phyloP scores from a whole-genome alignment of 805 yeast genomes.

The Ogataea chonburiensis region DNA sequence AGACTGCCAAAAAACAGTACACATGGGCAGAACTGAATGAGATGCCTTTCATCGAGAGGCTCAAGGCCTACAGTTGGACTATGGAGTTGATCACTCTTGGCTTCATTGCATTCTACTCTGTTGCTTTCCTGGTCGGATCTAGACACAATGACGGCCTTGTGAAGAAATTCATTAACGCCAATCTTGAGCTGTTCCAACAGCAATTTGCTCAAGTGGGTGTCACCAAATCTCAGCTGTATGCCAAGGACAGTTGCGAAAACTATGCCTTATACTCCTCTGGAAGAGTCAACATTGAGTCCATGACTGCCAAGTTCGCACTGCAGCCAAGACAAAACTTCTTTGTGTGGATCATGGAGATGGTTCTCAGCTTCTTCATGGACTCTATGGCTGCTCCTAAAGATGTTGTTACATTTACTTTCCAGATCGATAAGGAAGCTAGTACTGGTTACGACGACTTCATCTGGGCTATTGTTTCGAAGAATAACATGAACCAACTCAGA shows the following conservation, averaged over 20 bases:
- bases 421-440: slow-evolving; percentile 44
- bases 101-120: slow-evolving; percentile 48
- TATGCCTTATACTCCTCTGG: slow-evolving; percentile 83
- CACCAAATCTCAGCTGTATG: slow-evolving; percentile 41
- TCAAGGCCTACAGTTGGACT: slow-evolving; percentile 68
- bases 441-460: slow-evolving; percentile 65
- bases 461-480: slow-evolving; percentile 81
- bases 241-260: slow-evolving; percentile 62
- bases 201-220: slow-evolving; percentile 83
- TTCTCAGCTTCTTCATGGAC: slow-evolving; percentile 57
- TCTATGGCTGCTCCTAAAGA: slow-evolving; percentile 57
- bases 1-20: slow-evolving; percentile 22
- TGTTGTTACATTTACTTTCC: slow-evolving; percentile 59
- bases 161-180: slow-evolving; percentile 44
- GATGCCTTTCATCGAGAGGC: slow-evolving; percentile 59
- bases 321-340: slow-evolving; percentile 79
- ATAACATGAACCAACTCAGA: slow-evolving; percentile 74
- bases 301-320: slow-evolving; percentile 61
- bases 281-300: slow-evolving; percentile 67
- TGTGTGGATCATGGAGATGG: slow-evolving; percentile 60
- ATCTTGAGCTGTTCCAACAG: slow-evolving; percentile 51
- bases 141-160: slow-evolving; percentile 57
- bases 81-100: slow-evolving; percentile 61
- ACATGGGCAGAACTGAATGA: slow-evolving; percentile 53
- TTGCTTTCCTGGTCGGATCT: slow-evolving; percentile 59